Evolutionary conservation across 164 flowering plant genomes (phyloP), one percentile per base, ranked within the genome.

Genomic region (Vitis rotundifolia): DNA sequence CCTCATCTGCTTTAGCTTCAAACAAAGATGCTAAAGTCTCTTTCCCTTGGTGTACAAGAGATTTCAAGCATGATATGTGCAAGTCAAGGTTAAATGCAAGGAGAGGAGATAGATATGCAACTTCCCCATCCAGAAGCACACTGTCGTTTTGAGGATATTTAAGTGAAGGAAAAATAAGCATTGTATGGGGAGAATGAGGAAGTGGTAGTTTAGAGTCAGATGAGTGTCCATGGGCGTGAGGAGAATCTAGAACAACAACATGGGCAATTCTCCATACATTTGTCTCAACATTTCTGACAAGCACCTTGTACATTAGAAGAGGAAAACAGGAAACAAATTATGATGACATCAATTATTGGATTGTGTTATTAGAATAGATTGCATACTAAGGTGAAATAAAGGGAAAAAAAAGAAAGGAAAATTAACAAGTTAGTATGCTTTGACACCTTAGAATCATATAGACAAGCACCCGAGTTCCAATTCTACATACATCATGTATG

Each of bases 1-100:
- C 74, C 8, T 54, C 77, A 49, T 84, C 74, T 52, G 73, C 76
- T 57, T 75, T 71, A 60, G 51, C 72, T 71, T 81, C 76, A 71
- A 91, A 89, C 61, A 86, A 69, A 44, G 87, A 83, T 11, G 76
- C 80, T 13, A 88, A 67, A 56, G 81, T 67, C 66, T 90, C 90
- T 70, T 85, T 74, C 29, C 95, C 95, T 61, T 74, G 78, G 18
- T 75, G 82, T 63, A 92, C 85, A 61, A 91, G 84, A 64, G 76
- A 66, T 68, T 80, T 88, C 65, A 91, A 76, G 81, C 92, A 88
- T 13, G 90, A 86, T n/a, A 83, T 29, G 64, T 94, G 97, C 86
- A 92, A 70, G 63, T 71, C 87, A 50, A 94, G 86, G 75, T 94
- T 92, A 82, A 91, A 94, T 68, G 91, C 92, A 54, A 94, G 76